Evolutionary conservation across 78 protist genomes (phyloP).

Genomic region (Tieghemostelium lacteum): DNA sequence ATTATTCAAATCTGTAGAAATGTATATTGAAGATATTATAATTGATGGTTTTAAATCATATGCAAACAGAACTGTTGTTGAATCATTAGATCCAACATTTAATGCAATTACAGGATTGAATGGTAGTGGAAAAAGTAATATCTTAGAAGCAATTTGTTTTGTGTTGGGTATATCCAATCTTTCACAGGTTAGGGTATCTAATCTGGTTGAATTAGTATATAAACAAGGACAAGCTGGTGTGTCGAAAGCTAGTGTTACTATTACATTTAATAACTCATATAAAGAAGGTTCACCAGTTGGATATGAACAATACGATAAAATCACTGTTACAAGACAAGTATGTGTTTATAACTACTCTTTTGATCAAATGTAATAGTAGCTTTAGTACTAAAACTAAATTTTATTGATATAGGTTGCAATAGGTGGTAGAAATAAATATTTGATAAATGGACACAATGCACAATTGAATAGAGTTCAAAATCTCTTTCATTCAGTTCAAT

Average conservation of each 20-base stretch:
- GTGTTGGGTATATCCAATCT: conserved; percentile 98
- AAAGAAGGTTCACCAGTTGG: conserved; percentile 92
- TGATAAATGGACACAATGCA: conserved; percentile 94
- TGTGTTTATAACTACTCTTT: not conserved
- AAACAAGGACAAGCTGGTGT: conserved; percentile 99
- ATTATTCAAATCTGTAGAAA: no score
- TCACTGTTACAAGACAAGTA: conserved; percentile 96
- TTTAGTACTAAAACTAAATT: no score
- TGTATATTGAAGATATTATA: conserved; percentile 96
- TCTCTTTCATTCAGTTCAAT: conserved; percentile 97
- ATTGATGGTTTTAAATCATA: conserved; percentile 99
- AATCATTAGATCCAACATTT: conserved; percentile 96
- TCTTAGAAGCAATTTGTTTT: conserved; percentile 99
- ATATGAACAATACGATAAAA: conserved; percentile 90
- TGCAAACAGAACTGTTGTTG: conserved; percentile 93
- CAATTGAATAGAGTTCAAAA: conserved; percentile 89
- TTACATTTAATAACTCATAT: conserved; percentile 97
- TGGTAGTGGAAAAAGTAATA: conserved; percentile 99
- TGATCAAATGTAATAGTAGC: no score
- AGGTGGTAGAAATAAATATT: conserved; percentile 97
- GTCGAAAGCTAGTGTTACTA: conserved; percentile 96
- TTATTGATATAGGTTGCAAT: conserved; percentile 84
- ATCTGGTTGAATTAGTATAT: conserved; percentile 96
- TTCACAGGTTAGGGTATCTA: conserved; percentile 95
- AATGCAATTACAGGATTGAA: conserved; percentile 99